Evolutionary conservation across 192 early-diverging fungal genomes (phyloP).

Genomic region (Entrophospora sp.): DNA sequence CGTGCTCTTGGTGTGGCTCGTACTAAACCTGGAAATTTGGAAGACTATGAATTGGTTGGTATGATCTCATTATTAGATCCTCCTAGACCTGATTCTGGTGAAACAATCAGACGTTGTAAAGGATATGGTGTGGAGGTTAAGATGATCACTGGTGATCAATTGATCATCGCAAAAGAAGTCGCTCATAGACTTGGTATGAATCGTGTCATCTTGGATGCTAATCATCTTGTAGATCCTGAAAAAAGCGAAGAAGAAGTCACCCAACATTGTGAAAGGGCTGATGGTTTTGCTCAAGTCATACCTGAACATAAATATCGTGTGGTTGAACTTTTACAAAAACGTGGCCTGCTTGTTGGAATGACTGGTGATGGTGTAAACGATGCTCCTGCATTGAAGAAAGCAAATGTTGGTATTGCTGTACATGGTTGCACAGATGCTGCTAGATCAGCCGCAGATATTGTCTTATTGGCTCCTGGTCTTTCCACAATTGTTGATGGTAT

Average conservation of each 20-base stretch:
- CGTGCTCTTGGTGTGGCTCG: conserved; percentile 91
- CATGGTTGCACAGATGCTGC: conserved; percentile 94
- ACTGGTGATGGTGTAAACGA: conserved; percentile 98
- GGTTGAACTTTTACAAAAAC: conserved; percentile 89
- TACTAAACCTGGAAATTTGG: conserved; percentile 55
- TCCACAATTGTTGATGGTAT: conserved; percentile 92
- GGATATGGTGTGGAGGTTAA: conserved; percentile 87
- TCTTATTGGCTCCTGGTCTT: conserved; percentile 79
- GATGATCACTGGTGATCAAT: conserved; percentile 96
- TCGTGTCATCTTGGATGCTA: conserved; percentile 83
- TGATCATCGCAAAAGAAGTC: conserved; percentile 90
- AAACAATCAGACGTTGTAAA: conserved; percentile 78
- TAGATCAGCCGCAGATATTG: conserved; percentile 91
- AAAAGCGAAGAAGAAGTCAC: conserved; percentile 75
- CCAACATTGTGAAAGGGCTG: conserved; percentile 74
- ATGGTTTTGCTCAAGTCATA: conserved; percentile 96
- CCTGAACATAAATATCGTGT: conserved; percentile 98
- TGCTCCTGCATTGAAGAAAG: conserved; percentile 96
- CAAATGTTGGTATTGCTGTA: conserved; percentile 95
- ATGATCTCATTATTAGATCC: conserved; percentile 90
- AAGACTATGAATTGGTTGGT: conserved; percentile 72
- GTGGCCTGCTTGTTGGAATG: conserved; percentile 83
- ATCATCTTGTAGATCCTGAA: conserved; percentile 69
- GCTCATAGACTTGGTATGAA: conserved; percentile 86
- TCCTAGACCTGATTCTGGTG: conserved; percentile 78